Percentiles rank a stretch among this genome's conserved stretches.
phyloP scores from a whole-genome alignment of 164 flowering plant genomes.

The Pachysandra terminalis region DNA sequence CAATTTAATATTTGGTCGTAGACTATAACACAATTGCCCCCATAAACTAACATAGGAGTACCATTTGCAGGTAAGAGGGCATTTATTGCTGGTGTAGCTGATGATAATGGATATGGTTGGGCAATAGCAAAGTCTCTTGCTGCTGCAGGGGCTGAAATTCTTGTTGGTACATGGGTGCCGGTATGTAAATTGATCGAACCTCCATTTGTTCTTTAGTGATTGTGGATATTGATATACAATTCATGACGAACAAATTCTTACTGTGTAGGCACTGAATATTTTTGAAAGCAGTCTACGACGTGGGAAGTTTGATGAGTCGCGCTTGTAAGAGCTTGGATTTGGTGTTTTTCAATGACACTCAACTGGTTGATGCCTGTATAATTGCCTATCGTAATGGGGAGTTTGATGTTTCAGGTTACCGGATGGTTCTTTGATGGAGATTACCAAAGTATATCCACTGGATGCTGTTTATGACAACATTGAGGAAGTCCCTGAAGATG shows the following conservation, averaged over 20 bases:
- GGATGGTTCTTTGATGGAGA: conserved; percentile 94
- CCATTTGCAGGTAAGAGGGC: conserved; percentile 76
- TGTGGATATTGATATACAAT: neutral
- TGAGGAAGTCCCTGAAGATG: conserved; percentile 98
- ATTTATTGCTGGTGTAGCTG: conserved; percentile 95
- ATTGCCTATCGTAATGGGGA: neutral
- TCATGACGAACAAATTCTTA: neutral
- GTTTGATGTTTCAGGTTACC: conserved; percentile 54
- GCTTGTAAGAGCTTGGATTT: conserved; percentile 52
- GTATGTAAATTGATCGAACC: conserved; percentile 42
- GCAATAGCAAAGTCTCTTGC: conserved; percentile 99
- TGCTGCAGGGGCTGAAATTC: conserved; percentile 98
- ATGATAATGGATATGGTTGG: conserved; percentile 99
- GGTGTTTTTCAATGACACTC: neutral
- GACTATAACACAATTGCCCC: neutral
- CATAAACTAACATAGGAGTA: neutral
- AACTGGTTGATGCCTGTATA: neutral
- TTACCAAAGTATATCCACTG: conserved; percentile 76
- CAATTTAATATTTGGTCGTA: neutral
- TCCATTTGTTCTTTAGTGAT: neutral
- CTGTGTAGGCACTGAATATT: conserved; percentile 75
- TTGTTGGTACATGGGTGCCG: conserved; percentile 98
- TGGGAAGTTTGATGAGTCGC: conserved; percentile 93
- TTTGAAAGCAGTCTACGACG: conserved; percentile 90
- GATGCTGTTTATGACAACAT: conserved; percentile 91